Evolutionary conservation across 768 basidiomycete species (phyloP).

Genomic region (Suillus sp.): DNA sequence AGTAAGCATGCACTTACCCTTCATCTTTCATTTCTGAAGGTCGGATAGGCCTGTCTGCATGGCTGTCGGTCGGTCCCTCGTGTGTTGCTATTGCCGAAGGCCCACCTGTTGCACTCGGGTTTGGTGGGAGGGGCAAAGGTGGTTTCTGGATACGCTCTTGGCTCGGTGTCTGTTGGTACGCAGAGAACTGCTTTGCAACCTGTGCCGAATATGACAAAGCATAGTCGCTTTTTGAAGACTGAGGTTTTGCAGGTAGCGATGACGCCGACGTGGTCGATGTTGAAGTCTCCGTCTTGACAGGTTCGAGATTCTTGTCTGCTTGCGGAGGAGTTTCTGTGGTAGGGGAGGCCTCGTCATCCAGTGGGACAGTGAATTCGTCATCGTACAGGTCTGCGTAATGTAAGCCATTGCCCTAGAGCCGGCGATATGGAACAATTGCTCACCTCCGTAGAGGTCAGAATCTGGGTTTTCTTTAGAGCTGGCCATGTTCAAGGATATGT

Average conservation of each 20-base stretch:
- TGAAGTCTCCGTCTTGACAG: slow-evolving; percentile 28
- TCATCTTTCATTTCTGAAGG: slow-evolving; percentile 79
- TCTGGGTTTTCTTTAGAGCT: slow-evolving; percentile 33
- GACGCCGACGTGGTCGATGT: slow-evolving; percentile 14
- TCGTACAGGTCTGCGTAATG: slow-evolving; percentile 53
- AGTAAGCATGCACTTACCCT: slow-evolving; percentile 60
- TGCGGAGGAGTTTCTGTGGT: slow-evolving; percentile 29
- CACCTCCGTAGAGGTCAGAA: slow-evolving; percentile 51
- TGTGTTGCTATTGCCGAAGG: slow-evolving; percentile 40
- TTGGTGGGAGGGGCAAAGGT: slow-evolving; percentile 27
- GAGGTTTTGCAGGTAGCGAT: slow-evolving; percentile 32
- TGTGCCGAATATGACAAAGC: slow-evolving; percentile 62
- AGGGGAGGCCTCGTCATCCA: slow-evolving; percentile 35
- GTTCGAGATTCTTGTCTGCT: slow-evolving; percentile 21
- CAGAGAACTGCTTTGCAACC: slow-evolving; percentile 65
- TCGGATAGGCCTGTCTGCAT: slow-evolving; percentile 56
- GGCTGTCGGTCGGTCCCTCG: slow-evolving; percentile 33
- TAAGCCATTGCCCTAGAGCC: slow-evolving; percentile 10
- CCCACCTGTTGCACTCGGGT: slow-evolving; percentile 22
- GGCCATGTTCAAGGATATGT: slow-evolving; percentile 31
- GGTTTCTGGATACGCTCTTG: slow-evolving; percentile 58
- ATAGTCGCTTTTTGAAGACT: slow-evolving; percentile 20
- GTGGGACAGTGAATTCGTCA: slow-evolving; percentile 39
- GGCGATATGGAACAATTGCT: slow-evolving; percentile 19
- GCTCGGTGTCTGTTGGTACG: slow-evolving; percentile 65